These are phyloP conservation scores for Aspergillus novoparasiticus DNA, from an alignment of 2,329 filamentous ascomycete species.

Conservation along the genomic window DNA sequence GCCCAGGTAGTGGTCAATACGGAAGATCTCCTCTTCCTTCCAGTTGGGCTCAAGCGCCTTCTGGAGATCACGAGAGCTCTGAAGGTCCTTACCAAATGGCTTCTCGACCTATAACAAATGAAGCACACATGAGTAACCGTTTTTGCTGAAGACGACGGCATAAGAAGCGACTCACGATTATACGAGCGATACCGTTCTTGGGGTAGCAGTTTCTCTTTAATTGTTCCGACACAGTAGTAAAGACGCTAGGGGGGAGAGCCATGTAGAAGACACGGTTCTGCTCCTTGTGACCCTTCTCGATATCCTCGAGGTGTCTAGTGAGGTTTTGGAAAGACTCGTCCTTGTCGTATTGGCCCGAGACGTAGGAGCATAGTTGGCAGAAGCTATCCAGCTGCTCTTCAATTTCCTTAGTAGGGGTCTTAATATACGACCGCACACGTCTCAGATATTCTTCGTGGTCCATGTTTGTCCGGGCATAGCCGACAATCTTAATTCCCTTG, in stretches of 20 bases:
- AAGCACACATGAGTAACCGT: conserved; percentile 24
- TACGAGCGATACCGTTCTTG: conserved; percentile 81
- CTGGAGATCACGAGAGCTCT: conserved; percentile 90
- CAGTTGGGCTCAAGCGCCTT: conserved; percentile 95
- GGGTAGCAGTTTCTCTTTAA: conserved; percentile 98
- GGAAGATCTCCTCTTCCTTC: conserved; percentile 98
- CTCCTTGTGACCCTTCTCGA: conserved; percentile 81
- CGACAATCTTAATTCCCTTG: conserved; percentile 94
- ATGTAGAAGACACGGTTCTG: conserved; percentile 98
- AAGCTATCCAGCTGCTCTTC: conserved; percentile 95
- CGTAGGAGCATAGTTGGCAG: conserved; percentile 82
- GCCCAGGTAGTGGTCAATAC: conserved; percentile 98
- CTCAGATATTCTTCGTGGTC: conserved; percentile 93
- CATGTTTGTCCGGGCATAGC: conserved; percentile 99
- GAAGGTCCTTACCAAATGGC: conserved; percentile 96
- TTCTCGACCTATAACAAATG: conserved; percentile 77
- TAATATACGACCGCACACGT: conserved; percentile 96
- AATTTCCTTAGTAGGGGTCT: conserved; percentile 95
- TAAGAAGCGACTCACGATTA: conserved; percentile 69
- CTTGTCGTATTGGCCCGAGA: conserved; percentile 97
- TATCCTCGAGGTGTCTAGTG: conserved; percentile 78
- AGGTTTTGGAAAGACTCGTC: conserved; percentile 90
- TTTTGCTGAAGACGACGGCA: background rate
- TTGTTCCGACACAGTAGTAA: conserved; percentile 96
- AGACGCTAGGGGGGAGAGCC: conserved; percentile 95